These are phyloP conservation scores for Myxozyma udenii DNA, from an alignment of 805 yeast genomes.

Conservation along the genomic window DNA sequence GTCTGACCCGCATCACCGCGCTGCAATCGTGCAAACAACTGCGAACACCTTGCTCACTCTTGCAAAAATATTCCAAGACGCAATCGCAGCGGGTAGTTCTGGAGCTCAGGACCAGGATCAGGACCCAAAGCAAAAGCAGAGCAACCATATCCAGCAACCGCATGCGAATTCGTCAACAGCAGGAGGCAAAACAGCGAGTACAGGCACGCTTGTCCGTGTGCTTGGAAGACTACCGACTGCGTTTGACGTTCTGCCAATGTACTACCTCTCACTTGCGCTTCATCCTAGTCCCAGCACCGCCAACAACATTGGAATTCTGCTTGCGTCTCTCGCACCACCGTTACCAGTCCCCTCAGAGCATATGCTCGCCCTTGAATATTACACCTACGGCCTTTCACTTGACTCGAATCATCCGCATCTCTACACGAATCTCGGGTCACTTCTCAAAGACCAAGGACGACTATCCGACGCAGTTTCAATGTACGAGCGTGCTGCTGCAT, in stretches of 20 bases:
- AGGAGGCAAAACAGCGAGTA: constrained; percentile 13
- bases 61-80: constrained; percentile 39
- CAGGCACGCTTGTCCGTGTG: constrained; percentile 26
- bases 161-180: not conserved
- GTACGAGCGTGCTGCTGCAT: constrained; percentile 36
- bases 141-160: constrained; percentile 2
- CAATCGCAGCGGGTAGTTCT: constrained; percentile 34
- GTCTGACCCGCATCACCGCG: constrained; percentile 15
- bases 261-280: constrained; percentile 35
- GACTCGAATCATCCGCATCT: constrained; percentile 39
- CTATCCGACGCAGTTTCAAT: constrained; percentile 34
- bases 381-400: constrained; percentile 35
- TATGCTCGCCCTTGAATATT: constrained; percentile 35
- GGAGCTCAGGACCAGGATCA: not conserved
- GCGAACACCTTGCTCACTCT: constrained; percentile 37
- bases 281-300: constrained; percentile 37
- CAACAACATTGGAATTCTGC: constrained; percentile 38
- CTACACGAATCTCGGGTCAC: constrained; percentile 38
- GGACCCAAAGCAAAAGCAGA: not conserved
- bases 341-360: constrained; percentile 23
- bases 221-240: constrained; percentile 34
- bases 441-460: constrained; percentile 37
- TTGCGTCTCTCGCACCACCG: constrained; percentile 31
- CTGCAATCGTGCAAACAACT: constrained; percentile 21
- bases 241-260: constrained; percentile 35